Evolutionary conservation across 192 early-diverging fungal genomes (phyloP), one percentile per base, ranked within the genome.

Genomic region (Backusella tuberculispora): DNA sequence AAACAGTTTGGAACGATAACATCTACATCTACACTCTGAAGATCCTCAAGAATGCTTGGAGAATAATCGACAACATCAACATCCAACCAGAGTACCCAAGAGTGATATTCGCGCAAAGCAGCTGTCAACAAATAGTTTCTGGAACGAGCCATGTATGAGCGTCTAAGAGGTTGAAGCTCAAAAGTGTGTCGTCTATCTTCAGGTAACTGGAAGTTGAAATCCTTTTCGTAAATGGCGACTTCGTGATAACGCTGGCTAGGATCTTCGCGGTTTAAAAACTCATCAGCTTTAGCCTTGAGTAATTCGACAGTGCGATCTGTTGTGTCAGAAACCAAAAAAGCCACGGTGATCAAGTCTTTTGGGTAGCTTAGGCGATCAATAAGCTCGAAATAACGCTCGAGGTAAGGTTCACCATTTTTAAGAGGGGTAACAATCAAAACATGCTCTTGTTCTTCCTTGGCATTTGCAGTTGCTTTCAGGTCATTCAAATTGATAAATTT

Each of bases 1-100:
- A 89, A 78, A 42, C 88, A 89, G 70, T 85, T 86, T 38, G 88
- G 88, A 10, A 86, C 88, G 13, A 89, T 81, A n/a, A 89, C 83
- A 69, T 89, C 88, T 26, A 83, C 85, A 69, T 88, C 81, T 19
- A 86, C 80, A 0, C 81, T 79, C 74, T 85, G 86, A 67, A 89
- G 77, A 46, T 89, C 88, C 43, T 77, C 77, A 44, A 89, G 77
- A 72, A 88, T 84, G 69, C 78, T 83, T n/a, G 84, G 72, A 44
- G 88, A 85, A 41, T 86, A 89, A 48, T 82, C 83, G 10, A 86
- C 84, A 1, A 89, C 84, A 56, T 89, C 88, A 17, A 85, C 88
- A 66, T 89, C 88, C 2, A 89, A 79, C 88, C 88, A 89, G 17
- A 89, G 76, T 19, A 89, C 88, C 86, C 86, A 89, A 37, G 60